Evolutionary conservation across 208 protist species (phyloP), one percentile per base, ranked within the genome.

Genomic region (Herpetomonas tarakana): DNA sequence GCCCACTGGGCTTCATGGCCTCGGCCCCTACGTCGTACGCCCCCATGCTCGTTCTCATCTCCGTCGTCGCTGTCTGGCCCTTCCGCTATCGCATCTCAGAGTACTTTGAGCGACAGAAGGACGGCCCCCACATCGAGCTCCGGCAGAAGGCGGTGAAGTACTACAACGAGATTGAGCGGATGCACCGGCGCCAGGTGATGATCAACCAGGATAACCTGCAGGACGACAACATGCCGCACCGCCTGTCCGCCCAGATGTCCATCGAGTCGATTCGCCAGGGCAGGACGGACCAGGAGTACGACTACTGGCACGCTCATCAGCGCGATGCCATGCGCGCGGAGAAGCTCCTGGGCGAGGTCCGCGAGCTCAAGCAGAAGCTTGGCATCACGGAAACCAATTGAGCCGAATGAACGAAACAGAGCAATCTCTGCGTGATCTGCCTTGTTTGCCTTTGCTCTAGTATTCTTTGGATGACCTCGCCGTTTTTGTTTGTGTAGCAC

Each of bases 281-380:
- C 1, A 61, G 81, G 22, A 44, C 81, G 31, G 86, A 93, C 60
- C 67, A 78, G 60, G 86, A 96, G 38, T 81, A 87, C 51, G 83
- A 91, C 65, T 96, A 96, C 71, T 96, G 90, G 86, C 68, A 83
- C 62, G 83, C 86, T 0, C 86, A 96, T 62, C 84, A 90, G 55
- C 65, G 80, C 24, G 90, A 96, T 77, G 84, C 86, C 0, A 47
- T 90, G 4, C 86, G 90, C 9, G 83, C 90, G 24, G 84, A 93
- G 74, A 91, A 93, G 74, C 58, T 96, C 16, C 74, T 93, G 52
- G 49, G 69, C 26, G 90, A 96, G 66, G 80, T 96, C 29, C 67
- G 62, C 21, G 86, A 96, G 63, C 72, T 96, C 45, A 85, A 93
- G 70, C 70, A 52, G 27, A 85, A 81, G 75, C 66, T 89, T 12